phyloP scores from a whole-genome alignment of 129 eudicot species.

The Flaveria sonorensis region DNA sequence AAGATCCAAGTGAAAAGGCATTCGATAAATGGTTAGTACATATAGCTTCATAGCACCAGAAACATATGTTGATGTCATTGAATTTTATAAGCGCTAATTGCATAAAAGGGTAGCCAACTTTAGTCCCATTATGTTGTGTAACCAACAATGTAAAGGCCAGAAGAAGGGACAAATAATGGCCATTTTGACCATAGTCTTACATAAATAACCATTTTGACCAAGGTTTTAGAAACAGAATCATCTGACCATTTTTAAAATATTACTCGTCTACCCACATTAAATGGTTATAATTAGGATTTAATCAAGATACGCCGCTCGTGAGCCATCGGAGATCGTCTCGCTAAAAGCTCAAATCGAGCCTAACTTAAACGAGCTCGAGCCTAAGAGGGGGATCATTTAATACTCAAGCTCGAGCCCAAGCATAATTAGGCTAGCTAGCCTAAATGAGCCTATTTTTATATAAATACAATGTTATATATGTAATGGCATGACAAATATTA shows the following conservation, averaged over 20 bases:
- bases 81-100: background rate
- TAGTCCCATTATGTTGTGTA: background rate
- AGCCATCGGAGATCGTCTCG: too few relatives aligned
- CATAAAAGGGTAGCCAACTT: background rate
- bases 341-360: too few relatives aligned
- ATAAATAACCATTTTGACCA: background rate
- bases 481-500: too few relatives aligned
- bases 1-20: slow-evolving; percentile 4
- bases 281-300: too few relatives aligned
- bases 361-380: background rate
- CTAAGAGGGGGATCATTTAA: too few relatives aligned
- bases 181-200: background rate
- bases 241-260: background rate
- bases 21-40: background rate
- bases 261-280: too few relatives aligned
- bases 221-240: background rate
- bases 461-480: too few relatives aligned
- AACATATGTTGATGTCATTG: background rate
- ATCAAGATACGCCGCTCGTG: too few relatives aligned
- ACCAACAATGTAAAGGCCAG: background rate
- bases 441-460: too few relatives aligned
- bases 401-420: too few relatives aligned
- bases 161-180: background rate
- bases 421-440: too few relatives aligned
- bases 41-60: background rate